phyloP scores from a whole-genome alignment of 2,329 filamentous ascomycete genomes.

The Catunica adiposa region DNA sequence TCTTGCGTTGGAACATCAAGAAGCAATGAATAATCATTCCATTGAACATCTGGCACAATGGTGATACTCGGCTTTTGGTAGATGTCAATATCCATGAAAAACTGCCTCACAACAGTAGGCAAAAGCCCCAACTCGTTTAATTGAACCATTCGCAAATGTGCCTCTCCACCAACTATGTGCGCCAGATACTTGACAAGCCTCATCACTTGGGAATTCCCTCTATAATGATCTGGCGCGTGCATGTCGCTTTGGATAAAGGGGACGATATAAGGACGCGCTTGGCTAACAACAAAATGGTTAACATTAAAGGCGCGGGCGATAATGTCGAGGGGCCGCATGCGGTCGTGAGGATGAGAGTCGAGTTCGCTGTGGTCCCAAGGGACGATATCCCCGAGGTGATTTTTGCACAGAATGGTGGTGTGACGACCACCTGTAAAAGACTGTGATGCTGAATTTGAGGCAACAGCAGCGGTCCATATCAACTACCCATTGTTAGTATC shows the following conservation, averaged over 20 bases:
- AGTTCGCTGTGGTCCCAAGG: slow-evolving; percentile 37
- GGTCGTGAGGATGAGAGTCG: slow-evolving; percentile 12
- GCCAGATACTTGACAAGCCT: slow-evolving; percentile 43
- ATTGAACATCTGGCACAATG: slow-evolving; percentile 62
- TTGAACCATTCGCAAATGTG: slow-evolving; percentile 66
- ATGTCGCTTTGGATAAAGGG: slow-evolving; percentile 71
- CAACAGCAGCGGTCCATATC: slow-evolving; percentile 64
- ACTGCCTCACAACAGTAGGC: slow-evolving; percentile 51
- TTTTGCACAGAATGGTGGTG: slow-evolving; percentile 58
- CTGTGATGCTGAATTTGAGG: slow-evolving; percentile 52
- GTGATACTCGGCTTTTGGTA: slow-evolving; percentile 46
- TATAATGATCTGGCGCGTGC: slow-evolving; percentile 52
- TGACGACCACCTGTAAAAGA: slow-evolving; percentile 49
- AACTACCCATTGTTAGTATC: slow-evolving; percentile 32
- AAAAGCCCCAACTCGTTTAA: slow-evolving; percentile 62
- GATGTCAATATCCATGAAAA: slow-evolving; percentile 68
- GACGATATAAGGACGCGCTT: slow-evolving; percentile 76
- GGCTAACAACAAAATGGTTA: slow-evolving; percentile 88
- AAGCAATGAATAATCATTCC: slow-evolving; percentile 57
- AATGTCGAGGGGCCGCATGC: slow-evolving; percentile 13
- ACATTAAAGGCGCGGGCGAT: slow-evolving; percentile 56
- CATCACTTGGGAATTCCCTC: slow-evolving; percentile 40
- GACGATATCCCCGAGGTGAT: slow-evolving; percentile 52
- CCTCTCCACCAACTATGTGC: slow-evolving; percentile 56
- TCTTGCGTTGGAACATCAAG: slow-evolving; percentile 69